These are phyloP conservation scores for Tetragonia tetragonoides DNA, from an alignment of 148 eudicot genomes.

Conservation along the genomic window DNA sequence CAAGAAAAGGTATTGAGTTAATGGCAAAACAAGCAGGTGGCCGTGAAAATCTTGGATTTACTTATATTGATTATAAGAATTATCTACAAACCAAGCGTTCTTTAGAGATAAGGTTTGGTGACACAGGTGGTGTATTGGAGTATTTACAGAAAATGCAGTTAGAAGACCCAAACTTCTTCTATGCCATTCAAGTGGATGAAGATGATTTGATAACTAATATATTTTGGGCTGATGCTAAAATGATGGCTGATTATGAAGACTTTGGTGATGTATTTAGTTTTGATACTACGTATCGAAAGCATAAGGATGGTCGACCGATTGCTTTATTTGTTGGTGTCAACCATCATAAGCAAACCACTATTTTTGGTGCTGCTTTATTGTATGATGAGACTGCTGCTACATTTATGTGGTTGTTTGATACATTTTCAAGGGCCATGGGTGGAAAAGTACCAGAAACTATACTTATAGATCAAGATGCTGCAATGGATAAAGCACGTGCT, in stretches of 20 bases:
- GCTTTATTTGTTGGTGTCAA: neutral
- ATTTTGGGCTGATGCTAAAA: too few relatives aligned
- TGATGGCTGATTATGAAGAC: constrained; percentile 22
- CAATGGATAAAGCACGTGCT: constrained; percentile 21
- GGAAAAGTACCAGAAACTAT: constrained; percentile 19
- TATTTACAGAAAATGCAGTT: constrained; percentile 14
- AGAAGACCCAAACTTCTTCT: constrained; percentile 15
- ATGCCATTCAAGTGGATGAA: constrained; percentile 15
- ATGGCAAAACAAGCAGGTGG: constrained; percentile 1
- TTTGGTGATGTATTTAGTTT: constrained; percentile 22
- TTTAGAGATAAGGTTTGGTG: constrained; percentile 7
- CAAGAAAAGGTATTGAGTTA: neutral
- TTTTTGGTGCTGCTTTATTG: constrained; percentile 19
- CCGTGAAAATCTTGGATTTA: neutral
- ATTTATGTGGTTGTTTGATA: constrained; percentile 28
- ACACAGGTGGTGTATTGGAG: constrained; percentile 8
- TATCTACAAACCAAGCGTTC: too few relatives aligned
- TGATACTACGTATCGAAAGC: constrained; percentile 21
- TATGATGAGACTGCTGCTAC: constrained; percentile 16
- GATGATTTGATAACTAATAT: too few relatives aligned
- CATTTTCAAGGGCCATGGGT: neutral
- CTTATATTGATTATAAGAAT: neutral
- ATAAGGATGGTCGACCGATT: neutral
- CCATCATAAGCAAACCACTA: constrained; percentile 17
- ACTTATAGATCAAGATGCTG: constrained; percentile 25